Evolutionary conservation across 83 land plant genomes (phyloP).

Genomic region (Thuja plicata): DNA sequence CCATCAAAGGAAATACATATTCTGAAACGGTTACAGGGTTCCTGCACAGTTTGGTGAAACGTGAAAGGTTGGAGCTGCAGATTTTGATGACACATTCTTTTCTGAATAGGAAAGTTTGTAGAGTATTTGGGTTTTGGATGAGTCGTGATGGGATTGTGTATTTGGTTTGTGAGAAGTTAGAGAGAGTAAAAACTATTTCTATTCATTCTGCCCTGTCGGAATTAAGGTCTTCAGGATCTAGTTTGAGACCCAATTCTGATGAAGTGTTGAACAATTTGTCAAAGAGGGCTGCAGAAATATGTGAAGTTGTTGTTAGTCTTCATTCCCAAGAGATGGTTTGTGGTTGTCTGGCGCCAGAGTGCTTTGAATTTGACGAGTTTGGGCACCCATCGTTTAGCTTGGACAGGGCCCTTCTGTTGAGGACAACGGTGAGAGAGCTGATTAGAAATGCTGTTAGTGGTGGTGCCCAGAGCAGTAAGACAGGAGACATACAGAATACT

Average conservation of each 20-base stretch:
- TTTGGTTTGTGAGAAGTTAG: conserved; percentile 46
- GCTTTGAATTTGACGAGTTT: conserved; percentile 44
- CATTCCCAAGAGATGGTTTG: conserved; percentile 37
- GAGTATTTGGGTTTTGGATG: conserved; percentile 55
- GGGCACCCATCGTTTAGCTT: conserved; percentile 44
- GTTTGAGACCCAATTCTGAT: not conserved
- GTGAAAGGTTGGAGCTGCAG: conserved; percentile 27
- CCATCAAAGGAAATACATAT: conserved; percentile 24
- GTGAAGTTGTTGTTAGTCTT: conserved; percentile 45
- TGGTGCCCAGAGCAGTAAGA: not conserved
- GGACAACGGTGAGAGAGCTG: conserved; percentile 23
- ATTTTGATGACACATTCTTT: conserved; percentile 26
- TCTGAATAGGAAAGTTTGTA: conserved; percentile 16
- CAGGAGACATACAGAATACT: not conserved
- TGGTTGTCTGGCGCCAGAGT: conserved; percentile 35
- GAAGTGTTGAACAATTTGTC: conserved; percentile 18
- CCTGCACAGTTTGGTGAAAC: conserved; percentile 24
- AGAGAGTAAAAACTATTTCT: not conserved
- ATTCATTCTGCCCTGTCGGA: not conserved
- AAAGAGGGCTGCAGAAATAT: conserved; percentile 36
- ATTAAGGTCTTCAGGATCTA: not conserved
- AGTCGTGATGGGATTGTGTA: conserved; percentile 30
- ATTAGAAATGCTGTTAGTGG: not conserved
- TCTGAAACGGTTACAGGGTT: conserved; percentile 18
- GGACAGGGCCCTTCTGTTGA: conserved; percentile 22